Base-by-base conservation (phyloP, 148 eudicot species). In the Linanthus parryae region DNA sequence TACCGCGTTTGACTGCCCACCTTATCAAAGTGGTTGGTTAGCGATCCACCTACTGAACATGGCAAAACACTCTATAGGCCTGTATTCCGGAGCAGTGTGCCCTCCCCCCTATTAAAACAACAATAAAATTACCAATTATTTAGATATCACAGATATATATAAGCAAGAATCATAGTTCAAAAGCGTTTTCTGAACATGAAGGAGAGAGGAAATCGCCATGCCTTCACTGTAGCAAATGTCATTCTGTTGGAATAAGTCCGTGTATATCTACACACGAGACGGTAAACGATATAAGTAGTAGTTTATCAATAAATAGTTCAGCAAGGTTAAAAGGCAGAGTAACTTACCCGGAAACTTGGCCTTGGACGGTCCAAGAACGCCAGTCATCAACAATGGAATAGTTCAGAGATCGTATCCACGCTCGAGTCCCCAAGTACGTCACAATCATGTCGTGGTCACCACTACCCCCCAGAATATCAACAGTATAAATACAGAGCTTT, bases 301-400 rank as follows among this genome's bases (percentile, higher is more conserved):
- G 10, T 31, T 31, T 31, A 2, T 35, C 44, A 22, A 20, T 24
- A 31, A 10, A 4, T 31, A 31, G 18, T 7, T 28, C n/a, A 21
- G 6, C 13, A 15, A 20, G 10, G 19, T 8, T 9, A 11, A 54
- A 4, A 40, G 0, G n/a, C 25, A 9, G 42, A 4, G 44, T 1
- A 33, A 57, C 68, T 28, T 12, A 73, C 77, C 77, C 77, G 12
- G 66, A 73, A 36, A 44, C 29, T 64, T 73, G 73, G 40, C 66
- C 73, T 19, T 67, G 44, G 1, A 67, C 66, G 3, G 9, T 25
- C 77, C 73, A 73, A 7, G 69, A 39, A 35, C 65, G 67, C 77
- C 73, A 73, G 4, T 54, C 66, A 8, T 67, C 66, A 12, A 57
- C 53, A 19, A 73, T 39, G 40, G 73, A 17, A 19, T 52, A 52